These are phyloP conservation scores for Phlyctochytrium arcticum DNA, from an alignment of 192 early-diverging fungal species.

Conservation along the genomic window DNA sequence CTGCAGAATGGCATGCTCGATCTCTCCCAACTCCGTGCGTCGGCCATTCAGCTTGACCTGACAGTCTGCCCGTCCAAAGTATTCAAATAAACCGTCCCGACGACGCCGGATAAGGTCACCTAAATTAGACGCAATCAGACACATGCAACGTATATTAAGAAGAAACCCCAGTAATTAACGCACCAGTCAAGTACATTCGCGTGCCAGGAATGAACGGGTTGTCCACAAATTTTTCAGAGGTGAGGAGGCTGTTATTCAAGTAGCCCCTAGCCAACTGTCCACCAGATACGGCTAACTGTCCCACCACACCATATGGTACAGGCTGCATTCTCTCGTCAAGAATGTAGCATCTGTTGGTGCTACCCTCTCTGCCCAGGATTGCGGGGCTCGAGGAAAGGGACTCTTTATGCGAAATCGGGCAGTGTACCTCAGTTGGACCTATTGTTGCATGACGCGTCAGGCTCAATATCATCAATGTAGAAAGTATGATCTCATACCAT, in stretches of 20 bases:
- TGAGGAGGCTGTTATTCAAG: slow-evolving; percentile 38
- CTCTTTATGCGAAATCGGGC: neutral
- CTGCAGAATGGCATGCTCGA: slow-evolving; percentile 1
- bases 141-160: too few species aligned
- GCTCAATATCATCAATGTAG: too few species aligned
- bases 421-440: slow-evolving; percentile 10
- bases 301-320: slow-evolving; percentile 35
- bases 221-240: slow-evolving; percentile 26
- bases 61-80: slow-evolving; percentile 10
- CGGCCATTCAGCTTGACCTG: slow-evolving; percentile 19
- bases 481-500: too few species aligned
- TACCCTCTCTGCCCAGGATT: neutral
- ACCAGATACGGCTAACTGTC: slow-evolving; percentile 40
- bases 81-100: slow-evolving; percentile 5
- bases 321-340: slow-evolving; percentile 23
- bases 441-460: neutral
- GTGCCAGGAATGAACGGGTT: slow-evolving; percentile 23
- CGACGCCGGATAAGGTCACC: neutral
- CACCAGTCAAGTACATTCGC: slow-evolving; percentile 25
- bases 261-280: slow-evolving; percentile 36
- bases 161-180: too few species aligned
- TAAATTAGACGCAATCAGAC: too few species aligned
- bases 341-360: slow-evolving; percentile 10
- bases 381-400: neutral
- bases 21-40: slow-evolving; percentile 24